phyloP scores from a whole-genome alignment of 2,329 filamentous ascomycete species.

The Paracoccidioides brasiliensis region DNA sequence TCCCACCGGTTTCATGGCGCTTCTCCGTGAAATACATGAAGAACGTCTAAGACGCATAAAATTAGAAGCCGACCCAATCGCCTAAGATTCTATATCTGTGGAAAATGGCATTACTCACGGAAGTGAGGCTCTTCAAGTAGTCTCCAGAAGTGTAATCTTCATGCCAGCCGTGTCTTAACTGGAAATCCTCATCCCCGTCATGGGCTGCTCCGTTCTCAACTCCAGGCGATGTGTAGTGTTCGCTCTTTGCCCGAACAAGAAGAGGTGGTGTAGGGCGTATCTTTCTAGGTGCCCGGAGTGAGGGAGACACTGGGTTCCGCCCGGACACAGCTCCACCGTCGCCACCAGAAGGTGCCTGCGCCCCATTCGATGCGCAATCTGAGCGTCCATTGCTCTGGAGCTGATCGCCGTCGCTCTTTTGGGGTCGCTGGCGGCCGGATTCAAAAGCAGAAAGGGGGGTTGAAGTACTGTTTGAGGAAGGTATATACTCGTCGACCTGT shows the following conservation, averaged over 20 bases:
- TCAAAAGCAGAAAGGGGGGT: slow-evolving; percentile 11
- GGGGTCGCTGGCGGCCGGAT: slow-evolving; percentile 16
- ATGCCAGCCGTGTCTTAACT: slow-evolving; percentile 76
- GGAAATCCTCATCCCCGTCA: slow-evolving; percentile 40
- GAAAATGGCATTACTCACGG: slow-evolving; percentile 41
- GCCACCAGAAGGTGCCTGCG: not conserved
- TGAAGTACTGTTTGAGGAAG: slow-evolving; percentile 21
- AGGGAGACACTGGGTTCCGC: not conserved
- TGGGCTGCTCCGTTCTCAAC: slow-evolving; percentile 17
- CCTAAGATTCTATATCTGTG: not conserved
- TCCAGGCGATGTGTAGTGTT: slow-evolving; percentile 35
- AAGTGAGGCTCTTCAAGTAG: slow-evolving; percentile 71
- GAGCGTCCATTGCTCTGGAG: not conserved
- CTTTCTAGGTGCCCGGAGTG: slow-evolving; percentile 3
- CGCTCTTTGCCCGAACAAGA: slow-evolving; percentile 39
- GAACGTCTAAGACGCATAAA: slow-evolving; percentile 56
- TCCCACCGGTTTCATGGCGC: slow-evolving; percentile 85
- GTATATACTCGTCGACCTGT: slow-evolving; percentile 25
- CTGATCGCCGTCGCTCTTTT: not conserved
- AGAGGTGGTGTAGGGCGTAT: slow-evolving; percentile 27
- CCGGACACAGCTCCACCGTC: not conserved
- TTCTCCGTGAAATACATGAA: slow-evolving; percentile 99
- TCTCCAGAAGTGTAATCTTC: slow-evolving; percentile 85
- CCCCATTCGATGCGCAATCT: not conserved
- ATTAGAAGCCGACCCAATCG: slow-evolving; percentile 7